Percentiles rank a stretch among this genome's conserved stretches.
These are phyloP conservation scores for Oryza coarctata DNA, from an alignment of 176 grass and related monocot genomes.

Conservation along the genomic window DNA sequence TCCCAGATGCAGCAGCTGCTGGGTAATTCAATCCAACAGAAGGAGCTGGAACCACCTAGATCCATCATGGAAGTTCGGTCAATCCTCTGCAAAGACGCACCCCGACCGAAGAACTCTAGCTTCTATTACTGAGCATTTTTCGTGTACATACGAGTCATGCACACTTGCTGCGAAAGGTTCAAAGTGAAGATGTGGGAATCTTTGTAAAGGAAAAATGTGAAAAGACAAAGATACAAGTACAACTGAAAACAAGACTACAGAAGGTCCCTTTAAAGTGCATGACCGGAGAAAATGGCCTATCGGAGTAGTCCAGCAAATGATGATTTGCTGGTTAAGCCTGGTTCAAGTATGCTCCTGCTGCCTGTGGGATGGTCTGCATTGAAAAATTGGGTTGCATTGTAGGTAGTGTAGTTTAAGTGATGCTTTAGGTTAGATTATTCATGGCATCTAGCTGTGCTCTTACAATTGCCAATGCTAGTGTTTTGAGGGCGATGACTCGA, in stretches of 20 bases:
- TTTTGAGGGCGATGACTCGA: conserved; percentile 17
- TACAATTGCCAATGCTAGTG: neutral
- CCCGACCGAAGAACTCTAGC: conserved; percentile 61
- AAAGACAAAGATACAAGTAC: neutral
- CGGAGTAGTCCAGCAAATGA: conserved; percentile 23
- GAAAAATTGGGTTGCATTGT: neutral
- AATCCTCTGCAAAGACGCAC: conserved; percentile 91
- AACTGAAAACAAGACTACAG: conserved; percentile 1
- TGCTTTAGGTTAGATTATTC: conserved; percentile 28
- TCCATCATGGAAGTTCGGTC: conserved; percentile 98
- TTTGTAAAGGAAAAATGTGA: conserved; percentile 19
- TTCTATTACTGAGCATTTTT: conserved; percentile 66
- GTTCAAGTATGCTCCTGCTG: conserved; percentile 21
- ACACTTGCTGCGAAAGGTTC: neutral
- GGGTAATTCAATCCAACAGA: conserved; percentile 70
- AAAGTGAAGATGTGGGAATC: conserved; percentile 21
- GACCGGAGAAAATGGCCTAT: conserved; percentile 27
- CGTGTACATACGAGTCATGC: conserved; percentile 35
- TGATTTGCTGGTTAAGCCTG: conserved; percentile 28
- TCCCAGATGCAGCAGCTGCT: conserved; percentile 89
- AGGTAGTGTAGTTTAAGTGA: neutral
- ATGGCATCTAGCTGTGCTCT: conserved; percentile 27
- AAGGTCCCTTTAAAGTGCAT: conserved; percentile 2
- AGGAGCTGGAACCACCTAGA: conserved; percentile 81
- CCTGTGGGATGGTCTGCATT: conserved; percentile 19